Percentiles rank a stretch among this genome's conserved stretches.
Evolutionary conservation across 495 filamentous ascomycete genomes (phyloP).

Genomic region (Sabuloglossum arenarium): DNA sequence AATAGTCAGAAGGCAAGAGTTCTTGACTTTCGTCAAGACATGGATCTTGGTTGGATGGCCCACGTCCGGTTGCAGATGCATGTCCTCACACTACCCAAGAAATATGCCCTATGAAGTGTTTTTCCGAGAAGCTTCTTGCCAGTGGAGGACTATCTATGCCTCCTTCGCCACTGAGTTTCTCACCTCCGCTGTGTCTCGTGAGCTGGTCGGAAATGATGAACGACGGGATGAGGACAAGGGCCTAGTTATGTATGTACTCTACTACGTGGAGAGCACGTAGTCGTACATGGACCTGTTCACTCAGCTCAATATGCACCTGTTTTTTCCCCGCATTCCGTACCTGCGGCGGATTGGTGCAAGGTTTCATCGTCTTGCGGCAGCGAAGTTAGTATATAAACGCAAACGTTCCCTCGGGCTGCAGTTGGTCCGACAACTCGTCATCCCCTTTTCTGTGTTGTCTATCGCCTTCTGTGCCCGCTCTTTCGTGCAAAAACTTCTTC

Average conservation of each 20-base stretch:
- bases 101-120: not conserved
- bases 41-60: not conserved
- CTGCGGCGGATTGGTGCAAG: not conserved
- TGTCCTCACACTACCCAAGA: not conserved
- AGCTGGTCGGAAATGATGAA: not conserved
- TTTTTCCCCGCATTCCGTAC: conserved; percentile 1
- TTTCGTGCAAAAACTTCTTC: not conserved
- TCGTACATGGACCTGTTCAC: not conserved
- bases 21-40: not conserved
- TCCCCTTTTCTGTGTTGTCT: not conserved
- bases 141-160: not conserved
- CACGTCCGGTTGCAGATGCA: not conserved
- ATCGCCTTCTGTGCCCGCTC: not conserved
- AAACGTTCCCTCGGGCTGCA: not conserved
- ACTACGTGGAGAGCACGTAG: not conserved
- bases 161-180: not conserved
- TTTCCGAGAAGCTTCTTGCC: not conserved
- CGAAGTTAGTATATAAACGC: not conserved
- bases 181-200: not conserved
- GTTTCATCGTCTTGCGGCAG: not conserved
- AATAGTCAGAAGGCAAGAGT: not conserved
- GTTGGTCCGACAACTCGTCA: not conserved
- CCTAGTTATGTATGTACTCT: too few relatives aligned
- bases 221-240: not conserved
- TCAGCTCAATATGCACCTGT: not conserved